These are phyloP conservation scores for Claviceps pusilla DNA, from an alignment of 2,329 filamentous ascomycete genomes.

Conservation along the genomic window DNA sequence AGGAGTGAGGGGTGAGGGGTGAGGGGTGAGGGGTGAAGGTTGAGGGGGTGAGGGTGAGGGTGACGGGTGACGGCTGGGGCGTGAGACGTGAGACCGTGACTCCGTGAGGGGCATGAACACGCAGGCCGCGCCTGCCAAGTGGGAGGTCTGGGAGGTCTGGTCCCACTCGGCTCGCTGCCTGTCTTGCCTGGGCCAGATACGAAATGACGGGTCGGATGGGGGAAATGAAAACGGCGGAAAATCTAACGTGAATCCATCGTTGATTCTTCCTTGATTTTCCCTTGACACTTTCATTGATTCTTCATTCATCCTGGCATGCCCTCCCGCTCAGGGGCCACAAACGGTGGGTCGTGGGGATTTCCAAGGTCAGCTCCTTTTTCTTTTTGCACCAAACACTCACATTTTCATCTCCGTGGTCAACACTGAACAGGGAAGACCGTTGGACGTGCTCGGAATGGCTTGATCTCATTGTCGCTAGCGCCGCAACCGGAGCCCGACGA, in stretches of 20 bases:
- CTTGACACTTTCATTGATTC: no score
- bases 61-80: background rate
- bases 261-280: background rate
- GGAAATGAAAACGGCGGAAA: background rate
- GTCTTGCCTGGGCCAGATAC: background rate
- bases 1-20: background rate
- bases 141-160: background rate
- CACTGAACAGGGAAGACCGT: no score
- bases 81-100: background rate
- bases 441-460: no score
- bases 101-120: background rate
- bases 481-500: no score
- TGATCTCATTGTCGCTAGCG: no score
- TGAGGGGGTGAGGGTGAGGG: background rate
- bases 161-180: background rate
- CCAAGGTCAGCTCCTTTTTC: no score
- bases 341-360: no score
- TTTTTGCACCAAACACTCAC: no score
- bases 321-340: no score
- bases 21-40: no score
- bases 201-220: background rate
- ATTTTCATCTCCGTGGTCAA: no score
- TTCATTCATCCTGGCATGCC: no score
- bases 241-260: background rate
- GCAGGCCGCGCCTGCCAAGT: background rate